Conservation (phyloP, 108 stramenopile genomes). For the Fragilariopsis cylindrus region DNA sequence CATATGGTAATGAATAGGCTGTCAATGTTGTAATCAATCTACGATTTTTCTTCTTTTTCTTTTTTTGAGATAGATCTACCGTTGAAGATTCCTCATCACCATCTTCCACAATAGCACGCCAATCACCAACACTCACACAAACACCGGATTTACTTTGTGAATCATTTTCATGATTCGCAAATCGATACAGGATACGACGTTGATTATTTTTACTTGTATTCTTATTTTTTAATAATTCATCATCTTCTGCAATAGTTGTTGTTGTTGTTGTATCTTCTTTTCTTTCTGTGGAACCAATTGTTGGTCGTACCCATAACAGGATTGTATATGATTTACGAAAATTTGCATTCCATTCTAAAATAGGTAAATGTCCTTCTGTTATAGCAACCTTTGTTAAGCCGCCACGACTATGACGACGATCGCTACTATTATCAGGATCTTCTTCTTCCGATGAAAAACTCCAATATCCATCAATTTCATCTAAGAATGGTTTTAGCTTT, state of each 20-base stretch:
- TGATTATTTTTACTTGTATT: neutral
- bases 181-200: slow-evolving; percentile 54
- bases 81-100: neutral
- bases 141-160: slow-evolving; percentile 38
- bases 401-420: too few species aligned
- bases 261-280: neutral
- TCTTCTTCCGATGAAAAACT: slow-evolving; percentile 20
- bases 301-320: slow-evolving; percentile 79
- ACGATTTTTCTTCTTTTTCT: slow-evolving; percentile 14
- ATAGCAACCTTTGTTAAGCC: too few species aligned
- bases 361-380: slow-evolving; percentile 40
- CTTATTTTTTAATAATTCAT: slow-evolving; percentile 9
- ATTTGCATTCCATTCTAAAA: slow-evolving; percentile 68
- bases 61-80: neutral
- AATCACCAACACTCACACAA: slow-evolving; percentile 60
- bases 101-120: slow-evolving; percentile 36
- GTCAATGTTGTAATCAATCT: slow-evolving; percentile 27
- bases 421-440: neutral
- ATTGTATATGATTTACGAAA: slow-evolving; percentile 86
- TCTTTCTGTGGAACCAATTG: slow-evolving; percentile 10
- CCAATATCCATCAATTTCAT: slow-evolving; percentile 36
- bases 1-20: slow-evolving; percentile 34
- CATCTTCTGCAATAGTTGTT: slow-evolving; percentile 28
- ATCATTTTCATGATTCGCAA: slow-evolving; percentile 43
- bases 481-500: slow-evolving; percentile 17